Percentiles rank a stretch among this genome's conserved stretches.
These are phyloP conservation scores for Aspergillus piperis DNA, from an alignment of 2,329 filamentous ascomycete species.

Conservation along the genomic window DNA sequence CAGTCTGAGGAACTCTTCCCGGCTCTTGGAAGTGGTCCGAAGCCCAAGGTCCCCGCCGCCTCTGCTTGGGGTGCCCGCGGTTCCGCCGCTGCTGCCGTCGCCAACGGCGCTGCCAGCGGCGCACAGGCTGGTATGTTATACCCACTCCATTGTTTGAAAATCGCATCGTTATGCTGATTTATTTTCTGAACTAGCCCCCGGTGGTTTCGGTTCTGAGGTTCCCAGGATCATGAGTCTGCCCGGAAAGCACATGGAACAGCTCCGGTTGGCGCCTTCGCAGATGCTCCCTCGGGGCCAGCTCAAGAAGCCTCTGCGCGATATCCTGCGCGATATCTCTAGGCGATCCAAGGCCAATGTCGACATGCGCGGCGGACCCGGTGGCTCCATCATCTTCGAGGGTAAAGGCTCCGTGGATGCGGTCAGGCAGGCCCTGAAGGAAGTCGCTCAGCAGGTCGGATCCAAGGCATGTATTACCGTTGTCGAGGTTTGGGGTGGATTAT, in stretches of 20 bases:
- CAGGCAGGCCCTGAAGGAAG: constrained; percentile 83
- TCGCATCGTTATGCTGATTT: not conserved
- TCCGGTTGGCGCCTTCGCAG: constrained; percentile 72
- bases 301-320: constrained; percentile 81
- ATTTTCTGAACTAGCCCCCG: constrained; percentile 33
- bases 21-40: constrained; percentile 73
- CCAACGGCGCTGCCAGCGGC: constrained; percentile 58
- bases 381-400: constrained; percentile 78
- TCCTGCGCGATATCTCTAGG: constrained; percentile 88
- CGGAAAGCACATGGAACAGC: constrained; percentile 76
- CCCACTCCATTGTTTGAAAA: not conserved
- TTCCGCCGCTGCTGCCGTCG: constrained; percentile 40
- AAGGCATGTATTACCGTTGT: constrained; percentile 61
- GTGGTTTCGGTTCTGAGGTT: constrained; percentile 34
- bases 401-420: constrained; percentile 81
- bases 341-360: constrained; percentile 84
- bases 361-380: constrained; percentile 71
- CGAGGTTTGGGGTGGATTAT: not conserved
- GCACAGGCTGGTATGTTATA: constrained; percentile 51
- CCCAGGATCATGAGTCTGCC: constrained; percentile 71
- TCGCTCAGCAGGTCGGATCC: constrained; percentile 82
- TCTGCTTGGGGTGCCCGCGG: constrained; percentile 76
- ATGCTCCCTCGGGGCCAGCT: constrained; percentile 75
- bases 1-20: constrained; percentile 91
- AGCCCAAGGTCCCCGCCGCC: constrained; percentile 63